These are phyloP conservation scores for Ceraceosorus bombacis DNA, from an alignment of 1,284 basidiomycete species.

Conservation along the genomic window DNA sequence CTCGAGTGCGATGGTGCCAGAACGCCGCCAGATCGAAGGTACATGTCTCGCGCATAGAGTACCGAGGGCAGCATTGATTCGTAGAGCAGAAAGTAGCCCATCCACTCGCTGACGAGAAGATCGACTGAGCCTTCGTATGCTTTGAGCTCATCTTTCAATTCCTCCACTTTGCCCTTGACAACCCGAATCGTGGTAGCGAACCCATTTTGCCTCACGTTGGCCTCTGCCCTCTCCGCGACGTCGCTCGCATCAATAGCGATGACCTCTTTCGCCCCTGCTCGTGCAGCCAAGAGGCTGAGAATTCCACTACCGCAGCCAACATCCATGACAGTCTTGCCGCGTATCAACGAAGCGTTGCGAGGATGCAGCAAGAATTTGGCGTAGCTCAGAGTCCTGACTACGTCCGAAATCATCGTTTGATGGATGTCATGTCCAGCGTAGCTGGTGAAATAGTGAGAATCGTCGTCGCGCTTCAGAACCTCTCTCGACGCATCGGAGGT, in stretches of 20 bases:
- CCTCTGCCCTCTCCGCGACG: conserved; percentile 71
- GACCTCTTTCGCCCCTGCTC: conserved; percentile 82
- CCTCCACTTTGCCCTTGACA: conserved; percentile 78
- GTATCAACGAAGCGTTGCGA: conserved; percentile 73
- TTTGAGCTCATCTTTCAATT: conserved; percentile 63
- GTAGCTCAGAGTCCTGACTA: conserved; percentile 85
- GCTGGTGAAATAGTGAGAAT: conserved; percentile 87
- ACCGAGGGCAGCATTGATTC: conserved; percentile 98
- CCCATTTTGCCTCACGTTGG: conserved; percentile 73
- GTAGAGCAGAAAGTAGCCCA: conserved; percentile 58
- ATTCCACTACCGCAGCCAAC: conserved; percentile 65
- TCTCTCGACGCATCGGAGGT: conserved; percentile 11
- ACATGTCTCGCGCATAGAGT: conserved; percentile 73
- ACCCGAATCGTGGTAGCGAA: conserved; percentile 69
- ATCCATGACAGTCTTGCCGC: conserved; percentile 79
- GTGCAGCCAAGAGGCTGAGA: conserved; percentile 82
- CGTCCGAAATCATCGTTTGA: conserved; percentile 64
- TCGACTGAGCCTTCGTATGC: conserved; percentile 67
- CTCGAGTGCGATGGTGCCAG: conserved; percentile 85
- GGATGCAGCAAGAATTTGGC: conserved; percentile 71
- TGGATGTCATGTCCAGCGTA: conserved; percentile 77
- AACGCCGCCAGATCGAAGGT: conserved; percentile 62
- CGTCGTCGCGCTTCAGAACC: conserved; percentile 59
- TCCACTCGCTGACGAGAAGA: conserved; percentile 76
- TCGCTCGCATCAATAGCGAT: conserved; percentile 87